phyloP scores from a whole-genome alignment of 2,329 filamentous ascomycete species.

The Biscogniauxia mediterranea region DNA sequence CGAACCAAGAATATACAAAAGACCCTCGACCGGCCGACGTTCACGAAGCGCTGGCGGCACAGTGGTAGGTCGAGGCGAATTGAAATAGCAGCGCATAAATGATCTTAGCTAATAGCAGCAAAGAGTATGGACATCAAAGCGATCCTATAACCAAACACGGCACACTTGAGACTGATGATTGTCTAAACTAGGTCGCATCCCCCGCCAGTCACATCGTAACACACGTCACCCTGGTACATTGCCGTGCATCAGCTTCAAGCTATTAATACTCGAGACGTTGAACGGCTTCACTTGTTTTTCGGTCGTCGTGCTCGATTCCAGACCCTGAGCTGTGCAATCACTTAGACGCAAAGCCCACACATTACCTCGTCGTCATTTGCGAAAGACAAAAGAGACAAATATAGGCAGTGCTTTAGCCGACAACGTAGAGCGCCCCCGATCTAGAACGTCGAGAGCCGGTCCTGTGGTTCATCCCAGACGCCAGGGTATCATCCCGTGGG shows the following conservation, averaged over 20 bases:
- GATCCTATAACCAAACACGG: not conserved
- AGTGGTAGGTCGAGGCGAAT: not conserved
- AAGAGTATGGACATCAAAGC: not conserved
- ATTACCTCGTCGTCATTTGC: not conserved
- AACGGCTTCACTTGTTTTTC: not conserved
- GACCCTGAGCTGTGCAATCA: not conserved
- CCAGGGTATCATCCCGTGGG: slow-evolving; percentile 23
- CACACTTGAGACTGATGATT: not conserved
- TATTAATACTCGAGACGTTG: slow-evolving; percentile 7
- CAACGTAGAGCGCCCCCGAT: no score
- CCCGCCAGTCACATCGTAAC: slow-evolving; percentile 1
- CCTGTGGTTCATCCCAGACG: slow-evolving; percentile 13
- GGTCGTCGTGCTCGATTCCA: not conserved
- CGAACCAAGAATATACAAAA: not conserved
- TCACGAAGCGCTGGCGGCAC: not conserved
- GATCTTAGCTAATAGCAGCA: not conserved
- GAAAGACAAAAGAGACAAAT: no score
- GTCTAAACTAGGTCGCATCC: slow-evolving; percentile 1
- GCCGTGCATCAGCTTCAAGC: slow-evolving; percentile 4
- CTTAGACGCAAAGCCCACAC: not conserved
- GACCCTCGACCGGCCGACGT: not conserved
- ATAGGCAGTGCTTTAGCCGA: no score
- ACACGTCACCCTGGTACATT: slow-evolving; percentile 1
- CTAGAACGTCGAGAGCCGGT: no score
- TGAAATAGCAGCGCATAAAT: not conserved